Base-by-base conservation (phyloP, 1,284 basidiomycete species). In the Lignosus rhinocerotis region DNA sequence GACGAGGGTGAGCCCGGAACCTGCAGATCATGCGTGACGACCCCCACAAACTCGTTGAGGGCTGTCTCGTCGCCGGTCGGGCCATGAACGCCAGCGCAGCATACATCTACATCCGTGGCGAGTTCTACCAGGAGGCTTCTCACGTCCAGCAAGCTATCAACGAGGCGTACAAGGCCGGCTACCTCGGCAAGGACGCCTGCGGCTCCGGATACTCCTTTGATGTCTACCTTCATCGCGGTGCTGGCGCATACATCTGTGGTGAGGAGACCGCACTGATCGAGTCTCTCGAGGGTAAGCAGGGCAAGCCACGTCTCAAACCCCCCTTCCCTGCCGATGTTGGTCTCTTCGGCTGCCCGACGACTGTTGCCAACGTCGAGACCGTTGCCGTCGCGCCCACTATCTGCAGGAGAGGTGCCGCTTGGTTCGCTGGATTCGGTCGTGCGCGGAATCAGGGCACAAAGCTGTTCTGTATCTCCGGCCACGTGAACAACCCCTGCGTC, bases 1-100 rank as follows among this genome's bases (percentile, higher is more conserved):
- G 96, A 98, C 72, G 96, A 99, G 78, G 96, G 96, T 61, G 96
- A 99, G 77, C 97, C 96, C 1, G 96, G 96, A 33, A 99, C 97
- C 2, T 98, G 96, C 85, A 99, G 77, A 98, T 98, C 70, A 83
- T 98, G 73, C 92, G 97, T 58, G 96, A 96, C 34, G 96, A 98
- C 76, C 96, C 96, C 2, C 96, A 98, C 81, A 99, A 98, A 74
- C 90, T 99, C 59, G 83, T 99, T 68, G 97, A 99, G 76, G 96
- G 96, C 33, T 99, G 97, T 75, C 86, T 99, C 51, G 91, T 99
- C 59, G 96, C 96, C 48, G 96, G 96, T n/a, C 90, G 96, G 59
- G 90, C 83, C 17, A 99, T 98, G 96, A 98, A 98, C 76, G 96
- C 96, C 51, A 96, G 77, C 57, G 94, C 96, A 56, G 96, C 96